These are phyloP conservation scores for Daldinia concentrica DNA, from an alignment of 495 filamentous ascomycete genomes.

Conservation along the genomic window DNA sequence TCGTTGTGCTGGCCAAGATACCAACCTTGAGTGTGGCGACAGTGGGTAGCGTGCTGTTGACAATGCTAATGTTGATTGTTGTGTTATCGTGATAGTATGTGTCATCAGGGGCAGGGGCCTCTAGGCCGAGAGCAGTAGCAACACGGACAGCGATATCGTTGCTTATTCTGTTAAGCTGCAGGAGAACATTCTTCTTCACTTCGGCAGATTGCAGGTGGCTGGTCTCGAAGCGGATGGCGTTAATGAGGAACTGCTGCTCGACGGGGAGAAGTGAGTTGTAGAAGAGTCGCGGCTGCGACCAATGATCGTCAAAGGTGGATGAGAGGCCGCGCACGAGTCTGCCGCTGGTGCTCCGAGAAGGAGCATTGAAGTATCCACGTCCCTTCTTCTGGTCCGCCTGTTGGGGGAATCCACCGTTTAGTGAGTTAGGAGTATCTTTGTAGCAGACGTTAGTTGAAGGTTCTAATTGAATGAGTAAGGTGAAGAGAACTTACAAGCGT, in stretches of 20 bases:
- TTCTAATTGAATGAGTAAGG: neutral
- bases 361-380: slow-evolving; percentile 78
- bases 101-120: slow-evolving; percentile 65
- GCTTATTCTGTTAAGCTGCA: slow-evolving; percentile 75
- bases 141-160: slow-evolving; percentile 76
- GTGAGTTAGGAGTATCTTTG: slow-evolving; percentile 70
- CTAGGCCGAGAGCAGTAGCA: slow-evolving; percentile 67
- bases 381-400: slow-evolving; percentile 76
- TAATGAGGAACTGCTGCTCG: slow-evolving; percentile 80
- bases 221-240: slow-evolving; percentile 80
- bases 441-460: slow-evolving; percentile 7
- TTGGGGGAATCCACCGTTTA: slow-evolving; percentile 70
- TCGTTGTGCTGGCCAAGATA: slow-evolving; percentile 62
- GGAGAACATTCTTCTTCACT: slow-evolving; percentile 70
- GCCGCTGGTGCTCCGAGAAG: slow-evolving; percentile 63
- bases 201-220: slow-evolving; percentile 63
- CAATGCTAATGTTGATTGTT: slow-evolving; percentile 69
- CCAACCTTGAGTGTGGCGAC: slow-evolving; percentile 74
- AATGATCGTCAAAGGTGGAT: slow-evolving; percentile 76
- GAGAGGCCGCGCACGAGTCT: slow-evolving; percentile 66
- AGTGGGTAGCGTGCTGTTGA: slow-evolving; percentile 63
- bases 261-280: slow-evolving; percentile 76
- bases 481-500: slow-evolving; percentile 48
- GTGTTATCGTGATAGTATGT: slow-evolving; percentile 77
- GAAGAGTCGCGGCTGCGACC: slow-evolving; percentile 79